Evolutionary conservation across 2,329 filamentous ascomycete species (phyloP).

Genomic region (Zelopaecilomyces penicillatus): DNA sequence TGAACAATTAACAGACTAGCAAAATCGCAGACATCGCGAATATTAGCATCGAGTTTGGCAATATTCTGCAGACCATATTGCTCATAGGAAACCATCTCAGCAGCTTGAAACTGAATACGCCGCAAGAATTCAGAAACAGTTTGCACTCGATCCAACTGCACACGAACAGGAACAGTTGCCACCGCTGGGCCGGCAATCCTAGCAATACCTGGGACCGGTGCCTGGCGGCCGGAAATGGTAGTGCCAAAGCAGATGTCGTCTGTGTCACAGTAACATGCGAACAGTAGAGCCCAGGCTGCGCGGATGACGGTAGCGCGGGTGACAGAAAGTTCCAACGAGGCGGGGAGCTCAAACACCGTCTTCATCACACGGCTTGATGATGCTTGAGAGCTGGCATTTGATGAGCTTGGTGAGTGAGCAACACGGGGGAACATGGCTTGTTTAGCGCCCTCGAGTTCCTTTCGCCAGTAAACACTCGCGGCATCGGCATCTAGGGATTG

Average conservation of each 20-base stretch:
- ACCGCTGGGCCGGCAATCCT: slow-evolving; percentile 11
- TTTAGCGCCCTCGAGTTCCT: slow-evolving; percentile 3
- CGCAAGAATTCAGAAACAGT: slow-evolving; percentile 7
- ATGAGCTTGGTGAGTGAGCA: neutral
- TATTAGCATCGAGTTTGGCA: slow-evolving; percentile 10
- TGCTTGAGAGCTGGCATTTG: neutral
- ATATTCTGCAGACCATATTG: slow-evolving; percentile 15
- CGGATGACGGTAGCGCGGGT: slow-evolving; percentile 3
- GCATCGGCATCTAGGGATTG: slow-evolving; percentile 1
- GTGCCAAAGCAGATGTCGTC: slow-evolving; percentile 2
- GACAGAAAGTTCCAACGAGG: neutral
- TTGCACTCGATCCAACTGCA: slow-evolving; percentile 6
- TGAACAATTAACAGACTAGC: slow-evolving; percentile 3
- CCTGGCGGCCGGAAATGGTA: slow-evolving; percentile 10
- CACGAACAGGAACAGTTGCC: slow-evolving; percentile 12
- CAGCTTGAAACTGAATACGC: slow-evolving; percentile 10
- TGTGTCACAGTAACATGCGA: neutral
- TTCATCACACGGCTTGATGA: neutral
- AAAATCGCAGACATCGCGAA: slow-evolving; percentile 5
- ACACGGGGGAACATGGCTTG: slow-evolving; percentile 1
- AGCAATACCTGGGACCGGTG: slow-evolving; percentile 8
- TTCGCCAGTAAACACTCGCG: slow-evolving; percentile 5
- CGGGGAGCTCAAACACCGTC: neutral
- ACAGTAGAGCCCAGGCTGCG: slow-evolving; percentile 5
- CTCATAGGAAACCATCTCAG: slow-evolving; percentile 15